These are phyloP conservation scores for Forsythia viridissima DNA, from an alignment of 257 asterid species.

Conservation along the genomic window DNA sequence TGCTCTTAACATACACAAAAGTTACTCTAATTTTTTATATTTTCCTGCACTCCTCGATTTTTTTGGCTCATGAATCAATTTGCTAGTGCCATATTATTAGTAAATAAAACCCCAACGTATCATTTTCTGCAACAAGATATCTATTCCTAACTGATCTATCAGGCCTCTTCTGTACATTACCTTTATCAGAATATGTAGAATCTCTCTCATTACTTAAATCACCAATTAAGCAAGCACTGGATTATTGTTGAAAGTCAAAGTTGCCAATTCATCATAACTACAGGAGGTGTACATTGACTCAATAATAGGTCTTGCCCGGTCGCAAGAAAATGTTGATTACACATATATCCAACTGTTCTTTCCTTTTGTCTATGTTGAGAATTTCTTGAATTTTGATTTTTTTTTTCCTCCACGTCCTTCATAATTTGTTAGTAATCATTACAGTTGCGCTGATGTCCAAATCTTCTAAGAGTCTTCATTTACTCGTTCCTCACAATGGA, in stretches of 20 bases:
- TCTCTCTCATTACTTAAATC: not conserved
- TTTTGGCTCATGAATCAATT: not conserved
- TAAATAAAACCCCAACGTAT: not conserved
- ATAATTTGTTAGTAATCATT: not conserved
- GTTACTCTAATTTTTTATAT: not conserved
- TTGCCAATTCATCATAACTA: not conserved
- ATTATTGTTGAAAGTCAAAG: not conserved
- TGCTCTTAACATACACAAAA: not conserved
- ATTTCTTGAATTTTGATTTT: not conserved
- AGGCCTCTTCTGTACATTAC: not conserved
- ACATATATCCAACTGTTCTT: not conserved
- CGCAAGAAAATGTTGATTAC: not conserved
- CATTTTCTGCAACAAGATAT: not conserved
- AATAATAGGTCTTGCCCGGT: not conserved
- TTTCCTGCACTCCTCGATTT: not conserved
- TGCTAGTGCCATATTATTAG: not conserved
- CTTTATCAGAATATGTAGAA: not conserved
- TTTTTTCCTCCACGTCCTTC: not conserved
- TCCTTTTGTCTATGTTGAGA: not conserved
- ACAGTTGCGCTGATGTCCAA: not conserved
- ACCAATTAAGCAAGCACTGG: not conserved
- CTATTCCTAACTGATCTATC: not conserved
- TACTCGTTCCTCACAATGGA: not conserved
- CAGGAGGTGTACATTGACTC: not conserved
- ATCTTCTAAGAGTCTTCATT: not conserved